Evolutionary conservation across 345 rosid genomes (phyloP).

Genomic region (Ailanthus altissimus): DNA sequence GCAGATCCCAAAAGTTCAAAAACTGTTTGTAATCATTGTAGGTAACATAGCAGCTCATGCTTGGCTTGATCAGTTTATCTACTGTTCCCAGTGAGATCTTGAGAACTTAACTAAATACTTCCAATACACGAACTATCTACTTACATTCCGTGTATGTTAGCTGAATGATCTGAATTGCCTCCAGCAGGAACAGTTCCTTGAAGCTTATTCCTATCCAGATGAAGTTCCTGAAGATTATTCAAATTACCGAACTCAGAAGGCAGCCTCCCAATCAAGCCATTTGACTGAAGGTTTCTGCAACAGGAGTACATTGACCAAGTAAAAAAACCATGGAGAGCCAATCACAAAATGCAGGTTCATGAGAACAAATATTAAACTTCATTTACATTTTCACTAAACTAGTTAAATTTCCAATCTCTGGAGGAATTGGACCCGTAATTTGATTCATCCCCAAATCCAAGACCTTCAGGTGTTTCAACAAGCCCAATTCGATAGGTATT

Average conservation of each 20-base stretch:
- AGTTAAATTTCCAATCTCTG: conserved; percentile 71
- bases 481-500: conserved; percentile 87
- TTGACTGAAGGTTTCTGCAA: conserved; percentile 89
- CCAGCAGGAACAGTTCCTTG: conserved; percentile 76
- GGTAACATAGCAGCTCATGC: neutral
- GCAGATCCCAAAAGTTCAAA: neutral
- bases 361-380: conserved; percentile 13
- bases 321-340: conserved; percentile 3
- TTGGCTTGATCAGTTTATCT: neutral
- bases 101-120: neutral
- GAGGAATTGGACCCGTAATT: conserved; percentile 78
- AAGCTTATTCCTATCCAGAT: conserved; percentile 83
- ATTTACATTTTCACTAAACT: conserved; percentile 58
- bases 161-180: conserved; percentile 31
- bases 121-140: conserved; percentile 24
- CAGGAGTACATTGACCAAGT: conserved; percentile 14
- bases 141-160: conserved; percentile 53
- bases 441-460: conserved; percentile 94
- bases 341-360: conserved; percentile 10
- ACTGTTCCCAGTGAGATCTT: neutral
- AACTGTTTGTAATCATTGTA: neutral
- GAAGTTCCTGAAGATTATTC: conserved; percentile 74
- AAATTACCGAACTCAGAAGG: conserved; percentile 82
- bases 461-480: conserved; percentile 64
- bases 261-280: conserved; percentile 80